These are phyloP conservation scores for Blastobotrys parvus DNA, from an alignment of 805 yeast species.

Conservation along the genomic window DNA sequence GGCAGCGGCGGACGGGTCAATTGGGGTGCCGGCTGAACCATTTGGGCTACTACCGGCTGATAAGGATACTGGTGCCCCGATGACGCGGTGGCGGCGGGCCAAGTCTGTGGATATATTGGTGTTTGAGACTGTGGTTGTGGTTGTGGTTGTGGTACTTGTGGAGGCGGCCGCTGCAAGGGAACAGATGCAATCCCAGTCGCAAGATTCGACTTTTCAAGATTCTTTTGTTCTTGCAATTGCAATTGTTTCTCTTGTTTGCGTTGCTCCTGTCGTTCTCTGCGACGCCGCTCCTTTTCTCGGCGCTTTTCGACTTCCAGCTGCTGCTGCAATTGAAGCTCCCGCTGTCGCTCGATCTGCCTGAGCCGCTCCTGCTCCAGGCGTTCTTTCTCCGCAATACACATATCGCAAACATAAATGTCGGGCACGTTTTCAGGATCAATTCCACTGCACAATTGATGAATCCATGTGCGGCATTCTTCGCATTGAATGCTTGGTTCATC, in stretches of 20 bases:
- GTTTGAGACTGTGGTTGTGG: no score
- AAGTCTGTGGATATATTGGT: no score
- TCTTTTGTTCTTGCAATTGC: background rate
- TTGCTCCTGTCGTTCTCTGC: background rate
- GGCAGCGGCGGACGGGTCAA: no score
- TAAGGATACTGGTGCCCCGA: no score
- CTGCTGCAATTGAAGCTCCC: background rate
- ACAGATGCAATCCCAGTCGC: no score
- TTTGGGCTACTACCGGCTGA: no score
- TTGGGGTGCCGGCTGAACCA: no score
- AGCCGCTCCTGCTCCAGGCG: background rate
- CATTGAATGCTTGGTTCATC: slow-evolving; percentile 31
- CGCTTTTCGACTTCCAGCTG: background rate
- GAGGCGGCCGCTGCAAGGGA: no score
- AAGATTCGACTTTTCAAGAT: no score
- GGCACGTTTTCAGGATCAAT: background rate
- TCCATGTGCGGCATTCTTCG: slow-evolving; percentile 33
- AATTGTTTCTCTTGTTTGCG: background rate
- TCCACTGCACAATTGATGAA: slow-evolving; percentile 21
- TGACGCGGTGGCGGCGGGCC: no score
- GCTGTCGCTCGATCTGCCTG: background rate
- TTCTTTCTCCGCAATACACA: background rate
- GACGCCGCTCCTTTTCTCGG: background rate
- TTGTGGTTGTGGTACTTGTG: no score
- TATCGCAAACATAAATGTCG: background rate